Base-by-base conservation (phyloP, 2,329 filamentous ascomycete genomes). In the Domatiomyces globalis region DNA sequence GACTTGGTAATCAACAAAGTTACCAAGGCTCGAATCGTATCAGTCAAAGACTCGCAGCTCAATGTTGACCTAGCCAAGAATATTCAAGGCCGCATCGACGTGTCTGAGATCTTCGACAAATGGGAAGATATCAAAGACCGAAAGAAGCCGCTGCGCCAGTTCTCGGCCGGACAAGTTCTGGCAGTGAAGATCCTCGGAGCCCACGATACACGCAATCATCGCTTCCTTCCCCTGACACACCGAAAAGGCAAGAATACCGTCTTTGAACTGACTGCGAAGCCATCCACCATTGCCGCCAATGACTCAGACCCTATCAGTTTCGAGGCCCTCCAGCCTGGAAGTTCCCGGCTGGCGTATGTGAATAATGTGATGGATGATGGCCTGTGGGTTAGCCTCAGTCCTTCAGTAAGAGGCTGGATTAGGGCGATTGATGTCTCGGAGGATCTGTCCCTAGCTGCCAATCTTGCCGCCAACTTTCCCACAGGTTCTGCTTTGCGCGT, bases 191-290 rank as follows among this genome's bases (percentile, higher is more conserved):
- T 95, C 39, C 73, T 96, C 36, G 90, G 89, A 56, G 76, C 94
- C 29, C 90, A 96, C 63, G 88, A 95, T 68, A 85, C 88, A 48
- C 83, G 84, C 58, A 94, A 87, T 61, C 87, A 95, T 67, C 82
- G 84, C 45, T 98, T 95, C 71, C 74, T 98, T 43, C 89, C 92
- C 2, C 86, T 98, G 61, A 85, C 85, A 39, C 90, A 96, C 68
- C 80, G 88, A 49, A 81, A 81, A 46, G 81, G 81, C 51, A 89
- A 88, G 66, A 82, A 83, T 45, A 73, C 79, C 0, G 84, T 95
- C 1, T 85, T 90, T 53, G 92, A 98, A 66, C 76, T 96, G 49
- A 92, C 89, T 3, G 79, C 84, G 3, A 95, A 89, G 69, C 76
- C 79, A 33, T 84, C 78, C 49, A 70, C 73, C 52, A 62, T 76